Percentiles rank a stretch among this genome's conserved stretches.
Evolutionary conservation across 2,329 filamentous ascomycete genomes (phyloP).

Genomic region (Fusarium austroafricanum): DNA sequence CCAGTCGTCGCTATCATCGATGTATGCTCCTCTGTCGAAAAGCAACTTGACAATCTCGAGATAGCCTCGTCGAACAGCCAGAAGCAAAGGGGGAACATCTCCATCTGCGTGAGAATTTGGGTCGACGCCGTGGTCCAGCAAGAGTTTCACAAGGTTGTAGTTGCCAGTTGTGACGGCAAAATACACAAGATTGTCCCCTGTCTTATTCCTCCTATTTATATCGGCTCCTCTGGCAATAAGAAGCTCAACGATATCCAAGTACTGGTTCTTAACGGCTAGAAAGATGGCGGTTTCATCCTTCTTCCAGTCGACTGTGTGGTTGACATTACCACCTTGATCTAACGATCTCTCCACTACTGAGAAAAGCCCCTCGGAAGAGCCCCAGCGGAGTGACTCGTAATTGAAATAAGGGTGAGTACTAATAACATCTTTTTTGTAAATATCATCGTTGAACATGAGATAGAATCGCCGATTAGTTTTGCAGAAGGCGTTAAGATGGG

Average conservation of each 20-base stretch:
- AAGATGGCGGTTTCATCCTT: neutral
- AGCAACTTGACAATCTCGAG: neutral
- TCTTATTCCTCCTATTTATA: neutral
- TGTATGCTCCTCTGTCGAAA: neutral
- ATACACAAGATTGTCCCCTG: conserved; percentile 3
- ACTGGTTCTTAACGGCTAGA: neutral
- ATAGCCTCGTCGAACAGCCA: neutral
- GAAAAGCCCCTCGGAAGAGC: neutral
- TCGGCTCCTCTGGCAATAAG: neutral
- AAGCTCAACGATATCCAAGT: neutral
- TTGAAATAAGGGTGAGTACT: too few relatives aligned
- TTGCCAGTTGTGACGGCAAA: neutral
- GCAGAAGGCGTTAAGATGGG: neutral
- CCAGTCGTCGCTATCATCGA: neutral
- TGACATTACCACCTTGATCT: neutral
- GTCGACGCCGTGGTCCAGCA: conserved; percentile 1
- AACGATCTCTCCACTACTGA: neutral
- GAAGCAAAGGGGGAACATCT: neutral
- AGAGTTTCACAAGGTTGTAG: neutral
- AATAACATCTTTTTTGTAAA: neutral
- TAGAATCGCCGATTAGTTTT: neutral
- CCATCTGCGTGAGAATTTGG: neutral
- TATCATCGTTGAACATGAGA: neutral
- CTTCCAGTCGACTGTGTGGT: neutral
- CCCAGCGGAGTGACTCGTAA: conserved; percentile 4